Conservation (phyloP, 768 basidiomycete species). For the Suillus weaverae region DNA sequence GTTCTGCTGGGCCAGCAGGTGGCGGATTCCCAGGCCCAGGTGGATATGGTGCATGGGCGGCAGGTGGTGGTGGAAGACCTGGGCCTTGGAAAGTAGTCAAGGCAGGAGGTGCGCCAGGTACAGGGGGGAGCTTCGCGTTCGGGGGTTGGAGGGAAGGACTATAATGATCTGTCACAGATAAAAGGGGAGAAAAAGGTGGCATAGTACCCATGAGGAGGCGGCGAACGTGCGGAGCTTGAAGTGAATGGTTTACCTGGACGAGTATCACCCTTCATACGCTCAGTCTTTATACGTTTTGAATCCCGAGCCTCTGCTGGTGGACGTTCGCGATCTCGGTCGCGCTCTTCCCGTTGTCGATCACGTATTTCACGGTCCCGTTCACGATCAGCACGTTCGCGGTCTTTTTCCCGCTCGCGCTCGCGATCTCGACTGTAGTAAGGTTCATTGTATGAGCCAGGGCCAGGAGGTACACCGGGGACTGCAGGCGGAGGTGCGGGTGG, state of each 20-base stretch:
- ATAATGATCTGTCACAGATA: constrained; percentile 33
- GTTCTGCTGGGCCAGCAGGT: constrained; percentile 29
- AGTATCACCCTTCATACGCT: constrained; percentile 44
- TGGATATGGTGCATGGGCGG: constrained; percentile 31
- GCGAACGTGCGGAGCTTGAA: constrained; percentile 27
- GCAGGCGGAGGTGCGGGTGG: constrained; percentile 32
- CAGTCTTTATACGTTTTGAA: constrained; percentile 59
- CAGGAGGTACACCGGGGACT: constrained; percentile 32
- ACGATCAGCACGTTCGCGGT: constrained; percentile 41
- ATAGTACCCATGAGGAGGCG: constrained; percentile 35
- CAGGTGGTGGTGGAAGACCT: constrained; percentile 36
- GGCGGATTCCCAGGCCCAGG: constrained; percentile 35
- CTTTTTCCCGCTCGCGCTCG: constrained; percentile 42
- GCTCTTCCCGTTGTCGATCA: constrained; percentile 37
- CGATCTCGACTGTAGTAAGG: constrained; percentile 41
- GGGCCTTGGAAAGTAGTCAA: constrained; percentile 37
- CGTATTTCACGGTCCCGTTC: constrained; percentile 40
- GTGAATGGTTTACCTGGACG: constrained; percentile 40
- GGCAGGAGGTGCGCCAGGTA: constrained; percentile 24
- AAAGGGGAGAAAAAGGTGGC: constrained; percentile 22
- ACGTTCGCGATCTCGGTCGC: constrained; percentile 49
- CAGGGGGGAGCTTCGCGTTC: constrained; percentile 37
- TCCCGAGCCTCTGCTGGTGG: constrained; percentile 48
- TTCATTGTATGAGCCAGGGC: constrained; percentile 35
- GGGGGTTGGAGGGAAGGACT: constrained; percentile 38